Evolutionary conservation across 345 rosid species (phyloP).

Genomic region (Salix exigua): DNA sequence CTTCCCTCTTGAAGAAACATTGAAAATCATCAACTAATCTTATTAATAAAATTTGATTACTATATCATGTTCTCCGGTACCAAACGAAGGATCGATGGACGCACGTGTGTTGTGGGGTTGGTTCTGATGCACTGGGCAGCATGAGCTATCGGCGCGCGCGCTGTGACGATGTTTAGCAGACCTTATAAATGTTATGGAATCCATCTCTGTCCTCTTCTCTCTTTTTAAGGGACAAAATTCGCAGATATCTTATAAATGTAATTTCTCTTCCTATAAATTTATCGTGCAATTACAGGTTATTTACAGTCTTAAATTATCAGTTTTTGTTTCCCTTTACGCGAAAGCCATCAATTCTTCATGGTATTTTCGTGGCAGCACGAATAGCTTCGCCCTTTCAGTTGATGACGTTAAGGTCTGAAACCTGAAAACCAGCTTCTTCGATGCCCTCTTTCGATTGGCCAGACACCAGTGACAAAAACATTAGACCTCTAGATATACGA

Average conservation of each 20-base stretch:
- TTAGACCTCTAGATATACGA: too few species aligned
- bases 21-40: not conserved
- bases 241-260: not conserved
- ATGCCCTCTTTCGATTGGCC: not conserved
- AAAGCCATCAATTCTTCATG: not conserved
- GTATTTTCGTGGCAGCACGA: not conserved
- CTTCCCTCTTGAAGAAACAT: conserved; percentile 54
- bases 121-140: not conserved
- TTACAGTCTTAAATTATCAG: not conserved
- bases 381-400: not conserved
- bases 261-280: not conserved
- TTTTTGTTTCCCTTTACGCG: not conserved
- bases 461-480: not conserved
- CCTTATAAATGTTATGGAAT: not conserved
- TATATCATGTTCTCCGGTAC: not conserved
- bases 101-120: not conserved
- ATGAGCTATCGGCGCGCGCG: not conserved
- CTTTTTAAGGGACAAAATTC: not conserved
- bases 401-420: not conserved
- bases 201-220: not conserved
- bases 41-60: not conserved
- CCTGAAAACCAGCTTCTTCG: not conserved
- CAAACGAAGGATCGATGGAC: not conserved
- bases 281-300: not conserved
- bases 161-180: not conserved